Evolutionary conservation across 2,329 filamentous ascomycete species (phyloP).

Genomic region (Simplicillium aogashimaense): DNA sequence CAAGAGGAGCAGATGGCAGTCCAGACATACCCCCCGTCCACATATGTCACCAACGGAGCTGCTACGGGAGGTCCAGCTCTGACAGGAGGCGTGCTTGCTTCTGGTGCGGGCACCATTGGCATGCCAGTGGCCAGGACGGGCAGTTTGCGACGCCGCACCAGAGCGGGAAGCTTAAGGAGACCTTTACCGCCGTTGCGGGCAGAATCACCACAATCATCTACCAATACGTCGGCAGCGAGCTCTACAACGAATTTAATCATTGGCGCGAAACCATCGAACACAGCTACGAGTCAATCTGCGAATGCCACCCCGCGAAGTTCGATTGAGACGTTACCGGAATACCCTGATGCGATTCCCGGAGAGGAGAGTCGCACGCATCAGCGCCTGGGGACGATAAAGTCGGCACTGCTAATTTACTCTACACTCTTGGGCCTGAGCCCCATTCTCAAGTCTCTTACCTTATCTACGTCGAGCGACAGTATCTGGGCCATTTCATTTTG

Average conservation of each 20-base stretch:
- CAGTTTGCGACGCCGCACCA: slow-evolving; percentile 23
- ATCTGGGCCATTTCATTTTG: slow-evolving; percentile 97
- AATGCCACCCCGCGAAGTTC: not conserved
- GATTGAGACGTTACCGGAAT: not conserved
- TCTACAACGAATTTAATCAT: slow-evolving; percentile 32
- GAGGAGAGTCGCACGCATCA: slow-evolving; percentile 35
- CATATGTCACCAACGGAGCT: slow-evolving; percentile 21
- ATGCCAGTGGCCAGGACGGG: slow-evolving; percentile 23
- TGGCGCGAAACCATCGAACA: slow-evolving; percentile 3
- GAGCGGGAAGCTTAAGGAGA: not conserved
- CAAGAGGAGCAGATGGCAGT: slow-evolving; percentile 23
- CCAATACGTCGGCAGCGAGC: slow-evolving; percentile 28
- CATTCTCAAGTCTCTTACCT: slow-evolving; percentile 92
- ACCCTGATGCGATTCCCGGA: slow-evolving; percentile 16
- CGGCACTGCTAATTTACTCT: slow-evolving; percentile 84
- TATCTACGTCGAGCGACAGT: slow-evolving; percentile 82
- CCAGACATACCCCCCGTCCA: slow-evolving; percentile 10
- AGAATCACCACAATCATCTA: slow-evolving; percentile 15
- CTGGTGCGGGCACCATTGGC: no score
- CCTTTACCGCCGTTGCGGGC: slow-evolving; percentile 13
- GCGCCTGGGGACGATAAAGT: slow-evolving; percentile 75
- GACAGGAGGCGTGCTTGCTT: slow-evolving; percentile 17
- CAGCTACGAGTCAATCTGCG: not conserved
- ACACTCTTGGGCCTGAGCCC: slow-evolving; percentile 85
- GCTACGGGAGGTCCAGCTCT: slow-evolving; percentile 22